These are phyloP conservation scores for Smallanthus sonchifolius DNA, from an alignment of 129 eudicot genomes.

Conservation along the genomic window DNA sequence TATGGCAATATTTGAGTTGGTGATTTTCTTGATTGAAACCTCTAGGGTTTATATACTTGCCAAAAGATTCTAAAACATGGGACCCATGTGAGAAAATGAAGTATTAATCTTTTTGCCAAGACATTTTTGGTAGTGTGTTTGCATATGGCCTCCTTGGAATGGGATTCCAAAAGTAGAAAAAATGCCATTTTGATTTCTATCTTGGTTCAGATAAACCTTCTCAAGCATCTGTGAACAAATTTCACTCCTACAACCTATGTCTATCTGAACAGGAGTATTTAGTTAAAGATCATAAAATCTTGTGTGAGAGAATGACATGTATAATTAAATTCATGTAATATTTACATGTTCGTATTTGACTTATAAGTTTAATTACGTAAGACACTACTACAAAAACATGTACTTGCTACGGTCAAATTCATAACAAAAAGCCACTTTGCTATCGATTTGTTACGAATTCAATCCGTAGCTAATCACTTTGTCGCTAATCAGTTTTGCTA, in stretches of 20 bases:
- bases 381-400: too few species aligned
- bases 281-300: not conserved
- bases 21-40: conserved; percentile 43
- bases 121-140: conserved; percentile 21
- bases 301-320: not conserved
- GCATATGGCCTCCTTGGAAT: conserved; percentile 37
- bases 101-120: conserved; percentile 8
- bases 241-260: not conserved
- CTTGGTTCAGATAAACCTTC: conserved; percentile 19
- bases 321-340: not conserved
- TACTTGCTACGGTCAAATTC: too few species aligned
- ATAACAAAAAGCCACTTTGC: too few species aligned
- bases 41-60: conserved; percentile 55
- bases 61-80: conserved; percentile 39
- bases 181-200: conserved; percentile 15
- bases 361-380: too few species aligned
- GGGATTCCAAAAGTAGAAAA: conserved; percentile 50
- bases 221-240: not conserved
- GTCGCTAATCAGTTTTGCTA: too few species aligned
- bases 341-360: not conserved
- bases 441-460: too few species aligned
- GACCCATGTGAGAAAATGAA: conserved; percentile 28
- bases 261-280: not conserved
- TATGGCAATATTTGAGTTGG: conserved; percentile 29
- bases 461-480: too few species aligned